Conservation (phyloP, 495 filamentous ascomycete genomes). For the Astrocystis sublimbata region DNA sequence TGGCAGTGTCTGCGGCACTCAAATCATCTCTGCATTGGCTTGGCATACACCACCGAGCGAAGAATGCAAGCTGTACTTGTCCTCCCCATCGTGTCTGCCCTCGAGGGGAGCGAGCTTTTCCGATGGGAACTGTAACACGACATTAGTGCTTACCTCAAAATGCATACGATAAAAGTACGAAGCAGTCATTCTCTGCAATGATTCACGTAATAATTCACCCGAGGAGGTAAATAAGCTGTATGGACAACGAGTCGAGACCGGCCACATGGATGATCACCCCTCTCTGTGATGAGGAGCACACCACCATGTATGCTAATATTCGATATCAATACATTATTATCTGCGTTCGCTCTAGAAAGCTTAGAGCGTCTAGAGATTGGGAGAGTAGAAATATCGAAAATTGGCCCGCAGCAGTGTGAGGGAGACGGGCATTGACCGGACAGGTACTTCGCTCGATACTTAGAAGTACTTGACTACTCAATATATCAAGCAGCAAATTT, state of each 20-base stretch:
- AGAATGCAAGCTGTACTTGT: conserved; percentile 58
- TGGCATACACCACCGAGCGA: neutral
- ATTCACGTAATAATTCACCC: neutral
- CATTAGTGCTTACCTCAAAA: neutral
- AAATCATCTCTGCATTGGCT: conserved; percentile 4
- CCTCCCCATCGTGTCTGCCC: conserved; percentile 80
- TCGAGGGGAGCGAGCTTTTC: conserved; percentile 70
- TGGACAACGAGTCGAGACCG: conserved; percentile 77
- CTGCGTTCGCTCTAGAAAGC: neutral
- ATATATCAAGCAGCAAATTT: neutral
- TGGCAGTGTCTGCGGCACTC: conserved; percentile 42
- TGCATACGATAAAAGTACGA: neutral
- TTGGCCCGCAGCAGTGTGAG: no score
- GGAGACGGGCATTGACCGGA: no score
- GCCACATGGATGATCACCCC: conserved; percentile 67
- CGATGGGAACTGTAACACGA: conserved; percentile 59
- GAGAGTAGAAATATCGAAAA: neutral
- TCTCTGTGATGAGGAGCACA: conserved; percentile 78
- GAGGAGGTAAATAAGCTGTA: conserved; percentile 47
- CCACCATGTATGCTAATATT: conserved; percentile 55
- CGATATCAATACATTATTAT: neutral
- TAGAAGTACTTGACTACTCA: no score
- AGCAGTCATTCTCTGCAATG: neutral
- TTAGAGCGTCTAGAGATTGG: neutral
- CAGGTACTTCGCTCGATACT: no score